phyloP scores from a whole-genome alignment of 2,329 filamentous ascomycete species.

The Gaeumannomyces sp. region DNA sequence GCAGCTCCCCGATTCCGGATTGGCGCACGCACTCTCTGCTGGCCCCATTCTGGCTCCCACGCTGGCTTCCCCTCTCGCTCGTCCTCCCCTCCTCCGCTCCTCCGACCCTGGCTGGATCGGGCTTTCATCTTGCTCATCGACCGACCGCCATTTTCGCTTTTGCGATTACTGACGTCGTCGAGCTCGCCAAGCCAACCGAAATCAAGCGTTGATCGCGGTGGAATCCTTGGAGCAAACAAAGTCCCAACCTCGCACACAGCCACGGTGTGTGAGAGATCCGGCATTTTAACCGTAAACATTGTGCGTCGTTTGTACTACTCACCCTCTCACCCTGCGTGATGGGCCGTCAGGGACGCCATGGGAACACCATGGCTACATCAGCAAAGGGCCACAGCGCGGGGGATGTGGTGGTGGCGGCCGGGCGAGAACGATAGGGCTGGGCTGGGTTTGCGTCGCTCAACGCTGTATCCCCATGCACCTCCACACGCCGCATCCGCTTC shows the following conservation, averaged over 20 bases:
- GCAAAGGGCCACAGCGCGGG: neutral
- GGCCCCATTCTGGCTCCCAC: neutral
- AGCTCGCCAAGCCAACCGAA: neutral
- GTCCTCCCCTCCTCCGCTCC: too few species aligned
- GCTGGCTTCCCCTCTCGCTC: neutral
- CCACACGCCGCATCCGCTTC: neutral
- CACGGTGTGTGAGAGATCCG: neutral
- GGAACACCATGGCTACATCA: neutral
- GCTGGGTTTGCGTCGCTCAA: neutral
- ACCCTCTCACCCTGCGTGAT: neutral
- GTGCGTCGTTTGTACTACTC: neutral
- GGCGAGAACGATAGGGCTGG: neutral
- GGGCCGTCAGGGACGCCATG: neutral
- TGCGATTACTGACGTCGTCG: neutral
- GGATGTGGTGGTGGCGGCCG: neutral
- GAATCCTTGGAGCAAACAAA: neutral
- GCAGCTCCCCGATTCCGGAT: neutral
- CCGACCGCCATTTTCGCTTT: neutral
- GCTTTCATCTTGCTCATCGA: neutral
- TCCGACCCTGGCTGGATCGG: neutral
- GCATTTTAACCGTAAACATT: neutral
- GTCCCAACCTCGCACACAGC: too few species aligned
- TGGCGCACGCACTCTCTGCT: neutral
- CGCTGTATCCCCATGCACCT: too few species aligned
- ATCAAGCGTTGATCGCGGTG: neutral